Evolutionary conservation across 148 eudicot genomes (phyloP).

Genomic region (Talinum fruticosum): DNA sequence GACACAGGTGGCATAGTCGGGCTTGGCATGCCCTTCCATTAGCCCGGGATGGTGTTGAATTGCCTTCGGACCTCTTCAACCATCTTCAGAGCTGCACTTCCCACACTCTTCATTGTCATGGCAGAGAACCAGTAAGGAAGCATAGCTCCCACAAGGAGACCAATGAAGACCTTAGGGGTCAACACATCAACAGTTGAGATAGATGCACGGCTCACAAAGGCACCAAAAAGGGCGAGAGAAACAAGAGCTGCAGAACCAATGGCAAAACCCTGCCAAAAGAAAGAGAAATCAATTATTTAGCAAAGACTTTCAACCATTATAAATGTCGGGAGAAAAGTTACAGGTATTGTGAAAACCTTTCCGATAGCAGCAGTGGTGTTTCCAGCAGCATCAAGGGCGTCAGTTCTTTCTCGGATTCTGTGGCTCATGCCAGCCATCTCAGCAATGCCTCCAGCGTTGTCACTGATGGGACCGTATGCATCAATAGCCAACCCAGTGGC

Average conservation of each 20-base stretch:
- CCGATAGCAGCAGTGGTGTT: conserved; percentile 98
- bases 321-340: too few relatives aligned
- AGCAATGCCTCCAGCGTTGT: conserved; percentile 95
- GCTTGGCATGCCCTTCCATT: conserved; percentile 89
- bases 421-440: conserved; percentile 99
- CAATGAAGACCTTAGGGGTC: conserved; percentile 87
- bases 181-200: conserved; percentile 75
- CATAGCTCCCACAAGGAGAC: conserved; percentile 92
- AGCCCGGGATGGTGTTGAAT: conserved; percentile 91
- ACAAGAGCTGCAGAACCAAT: conserved; percentile 96
- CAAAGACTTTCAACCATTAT: neutral
- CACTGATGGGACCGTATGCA: conserved; percentile 96
- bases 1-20: conserved; percentile 92
- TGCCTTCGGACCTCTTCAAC: conserved; percentile 97
- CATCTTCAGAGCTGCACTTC: conserved; percentile 90
- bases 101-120: conserved; percentile 99
- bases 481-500: conserved; percentile 93
- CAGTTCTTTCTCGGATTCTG: conserved; percentile 82
- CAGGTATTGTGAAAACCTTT: conserved; percentile 53
- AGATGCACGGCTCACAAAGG: conserved; percentile 80
- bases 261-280: conserved; percentile 82
- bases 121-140: conserved; percentile 99
- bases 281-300: neutral
- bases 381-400: conserved; percentile 96
- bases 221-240: conserved; percentile 86